Conservation (phyloP, 2,329 filamentous ascomycete genomes). For the Ophiosphaerella korrae region DNA sequence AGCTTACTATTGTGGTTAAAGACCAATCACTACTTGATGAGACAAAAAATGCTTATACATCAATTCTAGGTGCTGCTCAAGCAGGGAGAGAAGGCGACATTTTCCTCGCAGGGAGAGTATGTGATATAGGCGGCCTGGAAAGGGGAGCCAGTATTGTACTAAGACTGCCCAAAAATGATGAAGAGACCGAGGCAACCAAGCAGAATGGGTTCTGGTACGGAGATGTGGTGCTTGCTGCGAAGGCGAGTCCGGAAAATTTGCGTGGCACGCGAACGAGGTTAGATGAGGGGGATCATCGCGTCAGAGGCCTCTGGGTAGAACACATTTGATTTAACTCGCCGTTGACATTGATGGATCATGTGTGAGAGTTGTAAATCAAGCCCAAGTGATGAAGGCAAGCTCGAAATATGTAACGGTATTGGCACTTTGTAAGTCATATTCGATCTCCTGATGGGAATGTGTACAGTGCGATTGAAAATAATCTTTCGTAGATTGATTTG, state of each 20-base stretch:
- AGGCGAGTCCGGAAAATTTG: conserved; percentile 8
- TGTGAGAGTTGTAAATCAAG: too few relatives aligned
- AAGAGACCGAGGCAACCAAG: conserved; percentile 19
- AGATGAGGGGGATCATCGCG: conserved; percentile 16
- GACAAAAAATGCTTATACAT: conserved; percentile 15
- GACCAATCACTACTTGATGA: conserved; percentile 18
- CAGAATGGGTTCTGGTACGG: conserved; percentile 33
- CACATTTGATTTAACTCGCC: conserved; percentile 14
- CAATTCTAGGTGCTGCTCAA: conserved; percentile 19
- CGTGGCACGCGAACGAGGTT: conserved; percentile 15
- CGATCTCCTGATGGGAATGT: too few relatives aligned
- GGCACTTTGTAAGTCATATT: too few relatives aligned
- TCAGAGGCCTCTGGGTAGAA: conserved; percentile 34
- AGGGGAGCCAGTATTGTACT: conserved; percentile 25
- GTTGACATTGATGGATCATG: too few relatives aligned
- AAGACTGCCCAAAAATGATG: conserved; percentile 22
- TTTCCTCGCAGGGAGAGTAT: conserved; percentile 23
- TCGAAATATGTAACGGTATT: too few relatives aligned
- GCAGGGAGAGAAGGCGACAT: conserved; percentile 8
- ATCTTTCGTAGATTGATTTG: too few relatives aligned
- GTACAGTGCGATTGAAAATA: too few relatives aligned
- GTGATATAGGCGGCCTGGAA: conserved; percentile 13
- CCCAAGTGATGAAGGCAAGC: too few relatives aligned
- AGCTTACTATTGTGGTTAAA: conserved; percentile 33
- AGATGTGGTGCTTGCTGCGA: conserved; percentile 28